Evolutionary conservation across 2,329 filamentous ascomycete genomes (phyloP).

Genomic region (Fusarium vanettenii): DNA sequence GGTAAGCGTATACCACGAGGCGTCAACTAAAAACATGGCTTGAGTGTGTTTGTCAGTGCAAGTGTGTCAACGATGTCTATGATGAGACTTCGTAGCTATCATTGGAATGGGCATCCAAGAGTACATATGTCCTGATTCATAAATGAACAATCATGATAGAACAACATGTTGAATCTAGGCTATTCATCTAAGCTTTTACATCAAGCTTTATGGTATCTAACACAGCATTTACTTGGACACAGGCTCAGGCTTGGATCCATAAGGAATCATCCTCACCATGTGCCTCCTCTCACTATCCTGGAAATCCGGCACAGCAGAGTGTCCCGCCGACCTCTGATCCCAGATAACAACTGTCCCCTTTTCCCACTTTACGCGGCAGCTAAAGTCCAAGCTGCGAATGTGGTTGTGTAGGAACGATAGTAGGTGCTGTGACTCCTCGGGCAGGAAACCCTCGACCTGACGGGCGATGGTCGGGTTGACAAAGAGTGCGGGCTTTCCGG

Average conservation of each 20-base stretch:
- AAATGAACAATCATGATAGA: background rate
- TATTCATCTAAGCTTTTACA: background rate
- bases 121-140: no score
- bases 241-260: conserved; percentile 39
- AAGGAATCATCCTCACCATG: conserved; percentile 47
- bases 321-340: conserved; percentile 43
- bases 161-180: background rate
- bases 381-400: conserved; percentile 46
- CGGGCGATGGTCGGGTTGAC: conserved; percentile 48
- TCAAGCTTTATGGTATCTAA: background rate
- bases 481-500: conserved; percentile 41
- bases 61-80: background rate
- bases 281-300: conserved; percentile 45
- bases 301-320: conserved; percentile 47
- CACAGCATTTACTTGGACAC: background rate
- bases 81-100: background rate
- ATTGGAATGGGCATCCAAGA: background rate
- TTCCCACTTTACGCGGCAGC: conserved; percentile 46
- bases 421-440: conserved; percentile 45
- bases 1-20: background rate
- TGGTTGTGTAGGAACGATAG: conserved; percentile 45
- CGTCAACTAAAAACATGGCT: background rate
- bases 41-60: background rate
- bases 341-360: conserved; percentile 45
- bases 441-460: conserved; percentile 43